Evolutionary conservation across 73 alveolate genomes (phyloP), one percentile per base, ranked within the genome.

Genomic region (Symbiodinium natans): DNA sequence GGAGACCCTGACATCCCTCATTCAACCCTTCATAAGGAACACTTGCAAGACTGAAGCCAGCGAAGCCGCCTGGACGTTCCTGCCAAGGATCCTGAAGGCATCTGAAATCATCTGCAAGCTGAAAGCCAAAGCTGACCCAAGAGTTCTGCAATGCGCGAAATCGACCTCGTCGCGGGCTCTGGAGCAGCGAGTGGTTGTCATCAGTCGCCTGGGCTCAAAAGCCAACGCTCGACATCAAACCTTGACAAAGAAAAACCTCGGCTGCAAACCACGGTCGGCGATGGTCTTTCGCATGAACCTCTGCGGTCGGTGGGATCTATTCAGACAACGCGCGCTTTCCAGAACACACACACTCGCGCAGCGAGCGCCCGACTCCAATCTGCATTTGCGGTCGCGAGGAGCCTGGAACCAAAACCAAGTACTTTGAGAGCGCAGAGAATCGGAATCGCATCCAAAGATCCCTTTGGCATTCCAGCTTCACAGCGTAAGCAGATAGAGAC

Each of bases 151-250:
- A 46, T 13, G 13, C 59, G 59, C 59, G n/a, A n/a, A n/a, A n/a
- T 46, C 13, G 7, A 33, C 92, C 92, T 90, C 97, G n/a, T 90
- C 97, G 27, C 80, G 77, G 38, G 97, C 97, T 1, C 97, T 23
- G 56, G 97, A 90, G 80, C 97, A 90, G 40, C 97, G 97, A 41
- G 97, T 90, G 88, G 97, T 90, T 25, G 97, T 90, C 97, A 90
- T 68, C 29, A 90, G 88, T 31, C 97, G 95, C 95, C 95, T 88
- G 29, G 39, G 92, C 74, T 3, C 39, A 63, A 36, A 63, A 63
- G 27, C 59, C 6, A 46, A 46, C 59, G 59, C 59, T 46, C 13
- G 59, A 46, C n/a, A n/a, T 46, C 13, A 13, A 46, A 46, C 21
- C 21, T 46, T 46, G 59, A 46, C 59, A 46, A 46, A 13, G 13